Conservation (phyloP, 768 basidiomycete genomes). For the Leccinum broughii region DNA sequence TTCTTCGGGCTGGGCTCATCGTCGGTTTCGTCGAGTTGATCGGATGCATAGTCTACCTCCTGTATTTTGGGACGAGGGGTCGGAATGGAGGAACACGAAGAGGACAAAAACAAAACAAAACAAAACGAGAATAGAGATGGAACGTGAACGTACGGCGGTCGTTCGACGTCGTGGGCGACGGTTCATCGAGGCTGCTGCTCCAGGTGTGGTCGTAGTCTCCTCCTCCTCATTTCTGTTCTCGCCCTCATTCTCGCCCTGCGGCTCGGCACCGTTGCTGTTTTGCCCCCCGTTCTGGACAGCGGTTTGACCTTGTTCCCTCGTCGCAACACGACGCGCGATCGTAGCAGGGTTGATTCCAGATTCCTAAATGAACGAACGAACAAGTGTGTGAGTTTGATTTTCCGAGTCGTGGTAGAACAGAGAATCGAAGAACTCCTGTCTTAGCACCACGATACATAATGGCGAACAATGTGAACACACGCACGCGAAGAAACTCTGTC, state of each 20-base stretch:
- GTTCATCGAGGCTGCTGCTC: conserved; percentile 10
- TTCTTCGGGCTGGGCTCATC: conserved; percentile 37
- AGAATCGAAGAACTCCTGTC: not conserved
- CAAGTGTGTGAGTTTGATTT: not conserved
- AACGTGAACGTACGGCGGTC: conserved; percentile 11
- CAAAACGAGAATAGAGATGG: not conserved
- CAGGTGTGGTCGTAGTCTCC: not conserved
- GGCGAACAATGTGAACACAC: conserved; percentile 15
- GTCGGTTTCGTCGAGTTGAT: conserved; percentile 69
- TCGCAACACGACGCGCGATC: conserved; percentile 40
- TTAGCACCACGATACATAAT: not conserved
- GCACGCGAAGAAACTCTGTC: conserved; percentile 76
- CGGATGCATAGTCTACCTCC: conserved; percentile 60
- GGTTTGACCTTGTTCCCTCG: conserved; percentile 31
- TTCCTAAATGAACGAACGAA: conserved; percentile 36
- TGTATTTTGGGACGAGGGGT: not conserved
- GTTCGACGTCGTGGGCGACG: conserved; percentile 18
- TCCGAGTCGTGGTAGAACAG: conserved; percentile 20
- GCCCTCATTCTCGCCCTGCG: conserved; percentile 16
- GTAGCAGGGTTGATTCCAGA: conserved; percentile 49
- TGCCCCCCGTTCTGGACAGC: conserved; percentile 11
- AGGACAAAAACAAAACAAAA: not conserved
- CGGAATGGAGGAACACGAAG: not conserved
- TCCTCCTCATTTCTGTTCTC: conserved; percentile 1
- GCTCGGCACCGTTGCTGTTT: conserved; percentile 10